A percentile compares a stretch with the other conserved stretches of the same genome.
phyloP scores from a whole-genome alignment of 1,284 basidiomycete genomes.

The Apiotrichum sp. region DNA sequence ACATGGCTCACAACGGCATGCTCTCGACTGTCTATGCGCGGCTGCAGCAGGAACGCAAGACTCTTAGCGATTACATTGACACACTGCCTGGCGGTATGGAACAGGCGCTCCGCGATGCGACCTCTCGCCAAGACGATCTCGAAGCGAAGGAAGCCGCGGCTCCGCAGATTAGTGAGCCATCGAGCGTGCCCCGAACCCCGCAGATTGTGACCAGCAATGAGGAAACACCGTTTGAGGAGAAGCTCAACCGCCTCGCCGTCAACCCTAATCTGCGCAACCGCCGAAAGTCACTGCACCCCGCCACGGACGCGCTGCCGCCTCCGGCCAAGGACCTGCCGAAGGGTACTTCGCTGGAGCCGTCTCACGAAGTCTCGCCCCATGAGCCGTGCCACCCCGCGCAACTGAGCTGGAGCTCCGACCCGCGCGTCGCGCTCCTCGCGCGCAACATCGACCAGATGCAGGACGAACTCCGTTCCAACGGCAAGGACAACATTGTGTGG shows the following conservation, averaged over 20 bases:
- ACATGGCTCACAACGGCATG: slow-evolving; percentile 81
- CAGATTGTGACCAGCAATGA: slow-evolving; percentile 54
- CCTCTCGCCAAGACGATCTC: slow-evolving; percentile 22
- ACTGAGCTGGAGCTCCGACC: slow-evolving; percentile 68
- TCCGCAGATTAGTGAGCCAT: slow-evolving; percentile 29
- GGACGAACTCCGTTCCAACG: slow-evolving; percentile 68
- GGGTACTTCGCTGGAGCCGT: slow-evolving; percentile 43
- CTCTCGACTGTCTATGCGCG: slow-evolving; percentile 55
- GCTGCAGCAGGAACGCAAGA: slow-evolving; percentile 31
- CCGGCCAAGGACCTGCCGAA: slow-evolving; percentile 34
- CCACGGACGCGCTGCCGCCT: slow-evolving; percentile 31
- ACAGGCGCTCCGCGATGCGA: slow-evolving; percentile 34
- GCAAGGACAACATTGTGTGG: slow-evolving; percentile 60
- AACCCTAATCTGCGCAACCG: neutral
- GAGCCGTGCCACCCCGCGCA: slow-evolving; percentile 49
- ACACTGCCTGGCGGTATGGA: slow-evolving; percentile 36
- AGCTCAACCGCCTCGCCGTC: neutral
- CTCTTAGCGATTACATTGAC: slow-evolving; percentile 32
- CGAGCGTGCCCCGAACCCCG: slow-evolving; percentile 24
- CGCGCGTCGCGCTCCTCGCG: slow-evolving; percentile 63
- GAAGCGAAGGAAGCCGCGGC: slow-evolving; percentile 33
- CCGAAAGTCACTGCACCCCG: slow-evolving; percentile 10
- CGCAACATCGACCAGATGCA: slow-evolving; percentile 70
- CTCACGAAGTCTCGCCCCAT: slow-evolving; percentile 35
- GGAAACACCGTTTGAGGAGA: neutral